Conservation (phyloP, 495 filamentous ascomycete genomes). For the Geoglossum glabrum region DNA sequence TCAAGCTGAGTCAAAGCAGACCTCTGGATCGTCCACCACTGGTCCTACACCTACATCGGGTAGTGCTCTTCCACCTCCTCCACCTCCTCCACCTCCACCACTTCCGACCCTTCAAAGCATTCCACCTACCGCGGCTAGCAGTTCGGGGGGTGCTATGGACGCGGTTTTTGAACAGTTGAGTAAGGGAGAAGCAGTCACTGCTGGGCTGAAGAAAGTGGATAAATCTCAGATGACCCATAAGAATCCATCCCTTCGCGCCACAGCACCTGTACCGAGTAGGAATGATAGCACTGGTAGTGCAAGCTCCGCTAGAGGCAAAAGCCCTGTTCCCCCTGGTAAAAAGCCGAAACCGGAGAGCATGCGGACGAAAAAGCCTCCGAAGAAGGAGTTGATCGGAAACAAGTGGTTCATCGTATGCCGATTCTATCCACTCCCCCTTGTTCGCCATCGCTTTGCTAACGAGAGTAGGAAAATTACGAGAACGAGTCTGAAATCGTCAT, state of each 20-base stretch:
- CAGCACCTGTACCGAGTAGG: constrained; percentile 43
- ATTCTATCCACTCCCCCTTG: not conserved
- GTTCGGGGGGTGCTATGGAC: constrained; percentile 36
- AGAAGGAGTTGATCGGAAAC: constrained; percentile 81
- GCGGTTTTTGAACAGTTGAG: constrained; percentile 85
- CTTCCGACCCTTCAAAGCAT: constrained; percentile 25
- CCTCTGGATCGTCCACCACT: constrained; percentile 15
- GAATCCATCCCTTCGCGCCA: constrained; percentile 73
- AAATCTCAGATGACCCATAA: constrained; percentile 94
- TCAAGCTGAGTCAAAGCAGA: constrained; percentile 33
- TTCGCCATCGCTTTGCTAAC: not conserved
- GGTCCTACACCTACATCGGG: constrained; percentile 18
- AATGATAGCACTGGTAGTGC: constrained; percentile 30
- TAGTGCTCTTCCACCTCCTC: constrained; percentile 35
- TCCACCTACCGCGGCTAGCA: constrained; percentile 14
- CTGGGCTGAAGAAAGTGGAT: constrained; percentile 78
- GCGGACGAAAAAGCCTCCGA: constrained; percentile 79
- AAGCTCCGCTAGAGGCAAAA: constrained; percentile 39
- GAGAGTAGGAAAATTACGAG: constrained; percentile 65
- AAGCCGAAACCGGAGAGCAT: constrained; percentile 91
- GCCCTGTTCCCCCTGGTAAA: constrained; percentile 56
- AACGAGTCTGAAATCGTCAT: constrained; percentile 49
- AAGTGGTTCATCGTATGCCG: constrained; percentile 68
- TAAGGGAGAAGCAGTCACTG: constrained; percentile 67
- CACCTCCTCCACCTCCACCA: constrained; percentile 54